A percentile compares a stretch with the other conserved stretches of the same genome.
phyloP scores from a whole-genome alignment of 805 yeast species.

The Suhomyces sp. region DNA sequence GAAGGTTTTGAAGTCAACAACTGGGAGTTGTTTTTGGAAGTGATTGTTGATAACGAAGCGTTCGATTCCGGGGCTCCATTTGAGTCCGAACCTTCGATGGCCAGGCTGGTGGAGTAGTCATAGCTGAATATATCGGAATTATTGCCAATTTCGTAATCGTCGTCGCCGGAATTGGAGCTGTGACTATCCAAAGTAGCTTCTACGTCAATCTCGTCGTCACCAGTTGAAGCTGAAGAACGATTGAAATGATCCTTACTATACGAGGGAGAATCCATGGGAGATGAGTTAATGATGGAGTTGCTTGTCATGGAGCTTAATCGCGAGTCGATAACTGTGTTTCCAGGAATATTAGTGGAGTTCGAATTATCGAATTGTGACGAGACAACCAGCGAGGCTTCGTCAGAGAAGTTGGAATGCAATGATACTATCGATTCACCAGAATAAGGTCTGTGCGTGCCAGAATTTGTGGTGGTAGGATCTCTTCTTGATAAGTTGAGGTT shows the following conservation, averaged over 20 bases:
- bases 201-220: constrained; percentile 1
- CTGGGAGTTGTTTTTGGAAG: constrained; percentile 6
- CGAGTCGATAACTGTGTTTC: constrained; percentile 30
- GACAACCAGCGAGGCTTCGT: constrained; percentile 31
- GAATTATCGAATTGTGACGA: constrained; percentile 30
- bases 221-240: constrained; percentile 5
- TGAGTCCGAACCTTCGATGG: not conserved
- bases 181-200: not conserved
- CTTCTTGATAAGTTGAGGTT: constrained; percentile 13
- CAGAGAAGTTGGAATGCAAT: constrained; percentile 30
- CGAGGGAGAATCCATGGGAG: constrained; percentile 18
- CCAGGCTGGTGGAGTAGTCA: not conserved
- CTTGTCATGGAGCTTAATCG: constrained; percentile 38
- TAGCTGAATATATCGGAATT: constrained; percentile 2
- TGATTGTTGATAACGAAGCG: constrained; percentile 11
- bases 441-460: constrained; percentile 18
- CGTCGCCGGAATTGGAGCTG: constrained; percentile 4
- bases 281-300: constrained; percentile 15
- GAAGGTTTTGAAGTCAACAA: not conserved
- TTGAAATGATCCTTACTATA: constrained; percentile 4
- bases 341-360: not conserved
- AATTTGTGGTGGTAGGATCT: not conserved
- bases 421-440: constrained; percentile 35
- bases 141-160: not conserved
- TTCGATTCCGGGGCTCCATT: constrained; percentile 1